phyloP scores from a whole-genome alignment of 305 asterid genomes.

The Solanum hybrid region DNA sequence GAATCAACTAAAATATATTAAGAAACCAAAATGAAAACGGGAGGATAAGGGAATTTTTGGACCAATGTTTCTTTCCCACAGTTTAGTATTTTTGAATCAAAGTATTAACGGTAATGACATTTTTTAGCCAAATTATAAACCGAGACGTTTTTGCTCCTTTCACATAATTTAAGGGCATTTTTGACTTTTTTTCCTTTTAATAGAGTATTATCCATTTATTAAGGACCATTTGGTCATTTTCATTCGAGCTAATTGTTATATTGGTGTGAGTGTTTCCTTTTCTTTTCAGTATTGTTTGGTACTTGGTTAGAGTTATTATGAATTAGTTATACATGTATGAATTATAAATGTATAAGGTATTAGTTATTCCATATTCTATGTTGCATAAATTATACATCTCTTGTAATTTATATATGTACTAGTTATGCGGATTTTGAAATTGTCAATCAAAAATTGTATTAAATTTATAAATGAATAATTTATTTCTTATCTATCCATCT shows the following conservation, averaged over 20 bases:
- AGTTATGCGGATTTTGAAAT: not conserved
- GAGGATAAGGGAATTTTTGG: not conserved
- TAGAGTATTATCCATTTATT: no score
- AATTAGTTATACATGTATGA: no score
- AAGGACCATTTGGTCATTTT: not conserved
- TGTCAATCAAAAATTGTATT: not conserved
- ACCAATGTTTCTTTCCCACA: not conserved
- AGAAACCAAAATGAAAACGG: not conserved
- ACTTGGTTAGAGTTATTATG: not conserved
- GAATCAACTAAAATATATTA: no score
- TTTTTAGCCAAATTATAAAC: fast-evolving
- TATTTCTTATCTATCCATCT: no score
- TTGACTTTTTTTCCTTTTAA: not conserved
- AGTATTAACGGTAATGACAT: fast-evolving
- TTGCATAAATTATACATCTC: no score
- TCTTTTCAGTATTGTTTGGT: not conserved
- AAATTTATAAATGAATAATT: no score
- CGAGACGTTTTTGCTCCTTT: no score
- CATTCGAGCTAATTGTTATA: not conserved
- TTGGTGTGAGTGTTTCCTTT: not conserved
- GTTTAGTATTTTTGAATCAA: no score
- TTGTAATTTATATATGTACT: not conserved
- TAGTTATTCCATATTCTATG: no score
- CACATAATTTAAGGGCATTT: no score
- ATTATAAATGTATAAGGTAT: no score